Evolutionary conservation across 176 grass and related monocot genomes (phyloP), one percentile per base, ranked within the genome.

Genomic region (Triticum timopheevii): DNA sequence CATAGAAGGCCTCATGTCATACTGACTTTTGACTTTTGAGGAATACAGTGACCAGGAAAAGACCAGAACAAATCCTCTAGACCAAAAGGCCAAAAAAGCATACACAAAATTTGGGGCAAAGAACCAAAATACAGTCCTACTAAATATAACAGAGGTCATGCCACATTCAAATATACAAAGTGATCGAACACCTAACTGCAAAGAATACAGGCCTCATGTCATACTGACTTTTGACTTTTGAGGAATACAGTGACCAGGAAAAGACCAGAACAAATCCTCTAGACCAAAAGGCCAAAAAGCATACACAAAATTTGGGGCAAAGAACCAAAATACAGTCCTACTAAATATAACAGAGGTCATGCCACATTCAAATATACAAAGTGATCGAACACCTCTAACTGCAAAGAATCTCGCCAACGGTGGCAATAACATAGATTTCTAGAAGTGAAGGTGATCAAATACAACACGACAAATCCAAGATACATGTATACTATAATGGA

Each of bases 141-240:
- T 16, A 69, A 59, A 83, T 62, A 54, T 15, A 73, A 83, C 34
- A 62, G 73, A 74, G 35, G 24, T 84, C 35, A 74, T 84, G 74
- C 19, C 40, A 30, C 27, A 84, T 75, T 75, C 25, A 17, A 10
- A 75, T 39, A 73, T 38, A 73, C 20, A 27, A 83, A 79, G 20
- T 59, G 12, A 66, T 69, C 24, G 11, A 77, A 88, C 17, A 73
- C 58, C 65, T 81, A 90, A 31, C 42, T 44, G 58, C 59, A 65
- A 83, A 79, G 19, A 83, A 79, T 79, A 28, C 3, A 64, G 69
- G 69, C 70, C 58, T 63, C 69, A 47, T 76, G 71, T 65, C 54
- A 84, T 22, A 76, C 40, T 84, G 59, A 76, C 82, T 76, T 84
- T 28, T 50, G 27, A 76, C 82, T 76, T 84, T 30, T 50, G 12